Evolutionary conservation across 129 eudicot genomes (phyloP), one percentile per base, ranked within the genome.

Genomic region (Flaveria sonorensis): DNA sequence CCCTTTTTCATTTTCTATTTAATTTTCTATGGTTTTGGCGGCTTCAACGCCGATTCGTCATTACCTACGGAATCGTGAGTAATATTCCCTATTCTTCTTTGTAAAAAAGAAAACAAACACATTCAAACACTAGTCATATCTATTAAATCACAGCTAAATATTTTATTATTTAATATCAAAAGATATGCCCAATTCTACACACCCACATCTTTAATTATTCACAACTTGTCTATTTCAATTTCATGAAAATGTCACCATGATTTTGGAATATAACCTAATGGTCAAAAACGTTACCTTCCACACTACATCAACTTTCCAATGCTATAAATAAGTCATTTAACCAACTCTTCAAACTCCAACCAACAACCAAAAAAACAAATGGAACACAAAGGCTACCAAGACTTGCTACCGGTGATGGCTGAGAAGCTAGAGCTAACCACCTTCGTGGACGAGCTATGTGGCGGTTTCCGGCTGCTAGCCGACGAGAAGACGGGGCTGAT

Each of bases 351-450:
- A 66, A 70, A 56, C 43, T 39, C 51, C 68, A 63, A 45, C 42
- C 59, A 50, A 30, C 76, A 47, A 47, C 5, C 45, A 53, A 3
- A 2, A 1, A 3, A 59, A 39, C 12, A n/a, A n/a, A 65, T 86
- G 90, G 90, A 86, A 75, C 72, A 40, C 18, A 77, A 67, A 61
- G 19, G 57, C 16, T 91, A 88, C 52, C 84, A 90, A 83, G 98
- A 93, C 77, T 83, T 93, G 84, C 80, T 93, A 48, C 94, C 92
- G 15, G 89, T 93, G 76, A 90, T 93, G 98, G 98, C 93, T 10
- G 97, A 88, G 67, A 93, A 90, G 86, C 87, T 93, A 10, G 98
- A 93, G 20, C 83, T 80, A 20, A 84, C 84, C 13, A 71, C 88
- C 45, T 93, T 93, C 63, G 80, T 93, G 40, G 83, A 85, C 15